Percentiles rank a stretch among this genome's conserved stretches.
Evolutionary conservation across 129 eudicot species (phyloP).

Genomic region (Ambrosia artemisiifolia): DNA sequence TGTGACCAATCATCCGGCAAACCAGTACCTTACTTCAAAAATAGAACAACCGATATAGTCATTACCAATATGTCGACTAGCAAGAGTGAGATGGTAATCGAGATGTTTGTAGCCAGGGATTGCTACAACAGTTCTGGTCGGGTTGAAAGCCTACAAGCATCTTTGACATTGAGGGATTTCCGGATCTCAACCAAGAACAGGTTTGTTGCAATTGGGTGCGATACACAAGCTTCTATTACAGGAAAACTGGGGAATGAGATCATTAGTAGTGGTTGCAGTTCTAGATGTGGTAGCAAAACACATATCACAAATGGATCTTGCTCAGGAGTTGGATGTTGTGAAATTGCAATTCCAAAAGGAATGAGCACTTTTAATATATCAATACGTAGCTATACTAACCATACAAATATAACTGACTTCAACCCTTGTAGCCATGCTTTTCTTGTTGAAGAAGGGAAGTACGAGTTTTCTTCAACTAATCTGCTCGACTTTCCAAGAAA

Average conservation of each 20-base stretch:
- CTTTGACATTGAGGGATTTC: not conserved
- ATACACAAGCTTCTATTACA: constrained; percentile 19
- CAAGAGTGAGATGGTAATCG: constrained; percentile 10
- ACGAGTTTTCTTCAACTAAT: constrained; percentile 4
- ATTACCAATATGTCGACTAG: constrained; percentile 13
- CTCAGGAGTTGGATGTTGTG: constrained; percentile 53
- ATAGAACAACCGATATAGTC: not conserved
- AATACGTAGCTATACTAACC: constrained; percentile 12
- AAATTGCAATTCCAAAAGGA: constrained; percentile 33
- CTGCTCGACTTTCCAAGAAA: constrained; percentile 16
- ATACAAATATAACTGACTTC: constrained; percentile 8
- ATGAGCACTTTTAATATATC: not conserved
- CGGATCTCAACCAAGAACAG: constrained; percentile 27
- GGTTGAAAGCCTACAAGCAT: not conserved
- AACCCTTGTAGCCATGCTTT: constrained; percentile 45
- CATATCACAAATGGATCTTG: constrained; percentile 36
- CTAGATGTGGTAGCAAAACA: constrained; percentile 17
- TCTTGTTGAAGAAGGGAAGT: constrained; percentile 27
- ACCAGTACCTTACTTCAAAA: not conserved
- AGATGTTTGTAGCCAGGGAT: constrained; percentile 11
- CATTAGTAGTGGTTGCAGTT: constrained; percentile 40
- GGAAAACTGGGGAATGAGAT: not conserved
- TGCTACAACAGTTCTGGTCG: constrained; percentile 26
- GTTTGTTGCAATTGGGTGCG: constrained; percentile 39
- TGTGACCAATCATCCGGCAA: constrained; percentile 7